Conservation (phyloP, 352 stramenopile species). For the Phytophthora ohioensis region DNA sequence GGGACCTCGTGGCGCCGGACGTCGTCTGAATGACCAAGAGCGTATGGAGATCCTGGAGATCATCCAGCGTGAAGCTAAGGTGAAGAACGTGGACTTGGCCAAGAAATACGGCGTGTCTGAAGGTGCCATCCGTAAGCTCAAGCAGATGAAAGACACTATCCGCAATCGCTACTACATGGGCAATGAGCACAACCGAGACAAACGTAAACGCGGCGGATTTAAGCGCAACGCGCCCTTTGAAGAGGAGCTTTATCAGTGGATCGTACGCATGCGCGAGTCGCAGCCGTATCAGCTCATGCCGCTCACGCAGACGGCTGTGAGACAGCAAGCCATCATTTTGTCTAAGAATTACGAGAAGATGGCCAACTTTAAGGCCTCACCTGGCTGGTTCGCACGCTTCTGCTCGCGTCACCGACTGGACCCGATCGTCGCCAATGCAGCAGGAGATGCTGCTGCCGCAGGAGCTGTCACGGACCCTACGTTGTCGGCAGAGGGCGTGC, state of each 20-base stretch:
- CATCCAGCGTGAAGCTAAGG: slow-evolving; percentile 79
- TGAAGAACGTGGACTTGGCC: slow-evolving; percentile 88
- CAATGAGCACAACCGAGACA: slow-evolving; percentile 89
- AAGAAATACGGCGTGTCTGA: slow-evolving; percentile 89
- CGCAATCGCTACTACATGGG: slow-evolving; percentile 84
- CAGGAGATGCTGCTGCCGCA: slow-evolving; percentile 2
- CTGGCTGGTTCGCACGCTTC: slow-evolving; percentile 89
- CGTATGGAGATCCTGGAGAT: slow-evolving; percentile 92
- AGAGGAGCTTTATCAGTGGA: slow-evolving; percentile 89
- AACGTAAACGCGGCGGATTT: slow-evolving; percentile 87
- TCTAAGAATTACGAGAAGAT: slow-evolving; percentile 89
- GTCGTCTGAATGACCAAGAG: slow-evolving; percentile 89
- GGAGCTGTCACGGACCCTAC: slow-evolving; percentile 8
- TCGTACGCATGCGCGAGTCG: slow-evolving; percentile 82
- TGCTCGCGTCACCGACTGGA: slow-evolving; percentile 87
- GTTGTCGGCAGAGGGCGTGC: slow-evolving; percentile 8
- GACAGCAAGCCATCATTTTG: slow-evolving; percentile 84
- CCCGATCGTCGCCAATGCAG: slow-evolving; percentile 49
- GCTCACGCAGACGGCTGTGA: slow-evolving; percentile 85
- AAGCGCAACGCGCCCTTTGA: slow-evolving; percentile 87
- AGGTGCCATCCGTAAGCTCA: slow-evolving; percentile 88
- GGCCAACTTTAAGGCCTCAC: slow-evolving; percentile 87
- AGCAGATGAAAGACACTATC: slow-evolving; percentile 89
- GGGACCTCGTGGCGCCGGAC: slow-evolving; percentile 77
- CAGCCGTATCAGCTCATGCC: slow-evolving; percentile 86